A percentile compares a stretch with the other conserved stretches of the same genome.
These are phyloP conservation scores for Daldinia bambusicola DNA, from an alignment of 495 filamentous ascomycete genomes.

Conservation along the genomic window DNA sequence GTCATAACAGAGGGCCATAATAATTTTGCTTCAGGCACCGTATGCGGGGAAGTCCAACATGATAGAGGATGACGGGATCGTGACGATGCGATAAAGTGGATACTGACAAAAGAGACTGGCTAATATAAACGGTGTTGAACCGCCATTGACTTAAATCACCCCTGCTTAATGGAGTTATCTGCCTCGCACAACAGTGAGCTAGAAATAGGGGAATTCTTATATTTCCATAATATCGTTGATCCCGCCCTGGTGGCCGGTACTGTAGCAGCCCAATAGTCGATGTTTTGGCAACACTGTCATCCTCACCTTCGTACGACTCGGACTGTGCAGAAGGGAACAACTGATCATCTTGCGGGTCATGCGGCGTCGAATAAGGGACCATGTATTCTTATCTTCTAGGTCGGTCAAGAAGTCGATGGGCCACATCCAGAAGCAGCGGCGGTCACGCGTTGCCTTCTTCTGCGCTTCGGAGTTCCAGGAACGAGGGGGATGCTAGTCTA, in stretches of 20 bases:
- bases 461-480: conserved; percentile 23
- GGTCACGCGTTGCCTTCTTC: conserved; percentile 17
- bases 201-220: conserved; percentile 38
- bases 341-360: conserved; percentile 34
- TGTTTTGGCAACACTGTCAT: conserved; percentile 29
- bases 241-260: conserved; percentile 17
- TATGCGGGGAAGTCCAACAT: conserved; percentile 34
- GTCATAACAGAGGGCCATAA: conserved; percentile 9
- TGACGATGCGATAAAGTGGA: conserved; percentile 40
- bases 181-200: conserved; percentile 37
- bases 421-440: conserved; percentile 17
- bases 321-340: conserved; percentile 14
- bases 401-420: conserved; percentile 35
- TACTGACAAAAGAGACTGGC: conserved; percentile 26
- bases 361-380: conserved; percentile 34
- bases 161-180: conserved; percentile 30
- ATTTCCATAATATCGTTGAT: conserved; percentile 37
- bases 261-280: conserved; percentile 31
- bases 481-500: conserved; percentile 8
- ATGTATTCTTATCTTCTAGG: conserved; percentile 36
- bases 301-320: conserved; percentile 31
- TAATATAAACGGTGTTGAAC: conserved; percentile 40
- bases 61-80: conserved; percentile 35
- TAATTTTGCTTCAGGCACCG: conserved; percentile 4
- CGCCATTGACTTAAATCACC: conserved; percentile 23